Evolutionary conservation across 306 rosid species (phyloP).

Genomic region (Fagus sylvatica): DNA sequence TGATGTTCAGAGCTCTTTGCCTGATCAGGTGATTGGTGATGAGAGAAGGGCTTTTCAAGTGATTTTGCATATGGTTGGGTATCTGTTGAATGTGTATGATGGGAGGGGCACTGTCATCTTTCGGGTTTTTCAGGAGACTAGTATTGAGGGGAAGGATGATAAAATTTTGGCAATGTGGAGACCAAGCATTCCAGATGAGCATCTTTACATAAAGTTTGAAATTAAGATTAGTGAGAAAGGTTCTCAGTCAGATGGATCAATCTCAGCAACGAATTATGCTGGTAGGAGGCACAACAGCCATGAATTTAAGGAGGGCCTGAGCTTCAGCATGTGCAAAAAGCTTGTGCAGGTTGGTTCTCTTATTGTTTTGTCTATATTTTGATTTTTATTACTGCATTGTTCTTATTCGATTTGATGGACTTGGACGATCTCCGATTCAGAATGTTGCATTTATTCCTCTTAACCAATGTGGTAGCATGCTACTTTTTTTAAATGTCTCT

Average conservation of each 20-base stretch:
- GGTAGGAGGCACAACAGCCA: conserved; percentile 59
- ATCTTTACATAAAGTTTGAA: conserved; percentile 82
- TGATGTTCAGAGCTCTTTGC: conserved; percentile 81
- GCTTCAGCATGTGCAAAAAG: conserved; percentile 89
- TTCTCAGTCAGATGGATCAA: conserved; percentile 58
- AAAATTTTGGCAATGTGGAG: conserved; percentile 83
- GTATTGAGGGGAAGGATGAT: conserved; percentile 86
- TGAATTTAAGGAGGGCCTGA: conserved; percentile 68
- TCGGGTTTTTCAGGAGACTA: conserved; percentile 60
- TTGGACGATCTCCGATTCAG: background rate
- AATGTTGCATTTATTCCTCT: background rate
- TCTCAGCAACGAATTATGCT: conserved; percentile 33
- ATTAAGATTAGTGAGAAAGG: conserved; percentile 56
- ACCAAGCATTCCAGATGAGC: conserved; percentile 71
- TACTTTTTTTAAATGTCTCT: background rate
- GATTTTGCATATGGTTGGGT: conserved; percentile 95
- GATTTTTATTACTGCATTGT: background rate
- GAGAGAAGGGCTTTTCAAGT: conserved; percentile 97
- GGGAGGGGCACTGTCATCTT: conserved; percentile 58
- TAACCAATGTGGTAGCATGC: conserved; percentile 1
- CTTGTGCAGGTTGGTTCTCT: conserved; percentile 78
- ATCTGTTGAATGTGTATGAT: conserved; percentile 59
- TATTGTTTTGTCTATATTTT: background rate
- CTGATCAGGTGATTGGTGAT: conserved; percentile 86
- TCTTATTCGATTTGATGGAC: background rate